Base-by-base conservation (phyloP, 2,329 filamentous ascomycete species). In the Thielaviopsis euricoi region DNA sequence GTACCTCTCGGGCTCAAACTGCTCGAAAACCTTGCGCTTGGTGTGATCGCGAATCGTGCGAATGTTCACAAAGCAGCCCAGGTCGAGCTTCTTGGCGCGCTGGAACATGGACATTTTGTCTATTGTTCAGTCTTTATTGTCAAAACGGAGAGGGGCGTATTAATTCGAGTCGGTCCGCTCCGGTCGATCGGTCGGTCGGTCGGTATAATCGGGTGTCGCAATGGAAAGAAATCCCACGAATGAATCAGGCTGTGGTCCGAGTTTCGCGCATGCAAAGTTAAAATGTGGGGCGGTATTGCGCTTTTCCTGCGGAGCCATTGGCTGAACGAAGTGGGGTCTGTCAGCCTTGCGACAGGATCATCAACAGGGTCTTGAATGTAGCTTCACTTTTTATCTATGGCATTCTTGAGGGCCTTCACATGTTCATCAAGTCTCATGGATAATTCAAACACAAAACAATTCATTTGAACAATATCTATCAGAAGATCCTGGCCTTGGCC, bases 11-110 rank as follows among this genome's bases (percentile, higher is more conserved):
- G 89, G 82, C 75, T 98, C 93, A 68, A 85, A 76, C 69, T 89
- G 78, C 68, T 86, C 86, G 67, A 90, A 96, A 60, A 89, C 87
- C 74, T 94, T 91, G 66, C 93, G 86, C 81, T 97, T 98, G 58
- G 89, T 90, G 74, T 97, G 89, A 72, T 98, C 93, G 66, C 93
- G 88, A 69, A 98, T 86, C 64, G 87, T 80, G 64, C 85, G 85
- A 69, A 85, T 81, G 68, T 96, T 96, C 73, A 94, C 72, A 68
- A 87, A 95, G 69, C 88, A 88, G 69, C 86, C 84, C 64, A 97
- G 74, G 65, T 97, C 89, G 65, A 96, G 83, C 76, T 84, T 90
- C 73, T 95, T 95, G 33, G 89, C 78, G 65, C 89, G 79, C 55
- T 60, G 59, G 73, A 95, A 96, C 75, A 90, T 87, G 53, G 87